These are phyloP conservation scores for Betula pendula DNA, from an alignment of 306 rosid genomes.

Conservation along the genomic window DNA sequence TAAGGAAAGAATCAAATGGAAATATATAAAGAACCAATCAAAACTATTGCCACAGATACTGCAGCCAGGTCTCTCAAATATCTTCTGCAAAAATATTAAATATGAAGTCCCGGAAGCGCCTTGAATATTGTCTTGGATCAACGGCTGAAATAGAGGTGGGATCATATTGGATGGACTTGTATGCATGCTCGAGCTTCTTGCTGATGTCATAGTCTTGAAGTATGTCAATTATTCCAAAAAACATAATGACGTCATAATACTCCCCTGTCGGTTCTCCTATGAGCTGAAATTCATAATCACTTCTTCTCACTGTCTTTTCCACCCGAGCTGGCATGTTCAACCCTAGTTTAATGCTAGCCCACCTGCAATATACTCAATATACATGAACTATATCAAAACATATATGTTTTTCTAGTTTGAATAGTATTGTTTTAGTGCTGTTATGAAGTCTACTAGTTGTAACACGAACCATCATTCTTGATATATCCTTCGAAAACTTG, in stretches of 20 bases:
- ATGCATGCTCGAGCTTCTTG: conserved; percentile 98
- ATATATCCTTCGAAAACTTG: no score
- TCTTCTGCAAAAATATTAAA: conserved; percentile 62
- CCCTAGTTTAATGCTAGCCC: conserved; percentile 66
- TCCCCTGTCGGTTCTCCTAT: conserved; percentile 85
- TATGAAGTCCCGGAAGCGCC: conserved; percentile 89
- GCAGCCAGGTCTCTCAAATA: conserved; percentile 20
- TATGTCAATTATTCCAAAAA: conserved; percentile 86
- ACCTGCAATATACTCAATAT: conserved; percentile 45
- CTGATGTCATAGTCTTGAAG: conserved; percentile 98
- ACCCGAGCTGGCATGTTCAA: conserved; percentile 74
- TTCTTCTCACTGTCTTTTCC: conserved; percentile 72
- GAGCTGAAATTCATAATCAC: conserved; percentile 55
- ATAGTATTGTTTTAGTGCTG: no score
- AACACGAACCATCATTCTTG: no score
- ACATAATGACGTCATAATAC: conserved; percentile 65
- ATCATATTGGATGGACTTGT: conserved; percentile 90
- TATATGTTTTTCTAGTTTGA: no score
- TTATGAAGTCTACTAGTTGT: no score
- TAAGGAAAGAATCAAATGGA: conserved; percentile 16
- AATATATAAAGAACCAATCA: conserved; percentile 11
- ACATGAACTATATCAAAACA: background rate
- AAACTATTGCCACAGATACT: no score
- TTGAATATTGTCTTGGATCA: conserved; percentile 86
- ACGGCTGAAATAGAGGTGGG: conserved; percentile 92